A percentile compares a stretch with the other conserved stretches of the same genome.
Evolutionary conservation across 441 rosid genomes (phyloP).

Genomic region (Jatropha multifida): DNA sequence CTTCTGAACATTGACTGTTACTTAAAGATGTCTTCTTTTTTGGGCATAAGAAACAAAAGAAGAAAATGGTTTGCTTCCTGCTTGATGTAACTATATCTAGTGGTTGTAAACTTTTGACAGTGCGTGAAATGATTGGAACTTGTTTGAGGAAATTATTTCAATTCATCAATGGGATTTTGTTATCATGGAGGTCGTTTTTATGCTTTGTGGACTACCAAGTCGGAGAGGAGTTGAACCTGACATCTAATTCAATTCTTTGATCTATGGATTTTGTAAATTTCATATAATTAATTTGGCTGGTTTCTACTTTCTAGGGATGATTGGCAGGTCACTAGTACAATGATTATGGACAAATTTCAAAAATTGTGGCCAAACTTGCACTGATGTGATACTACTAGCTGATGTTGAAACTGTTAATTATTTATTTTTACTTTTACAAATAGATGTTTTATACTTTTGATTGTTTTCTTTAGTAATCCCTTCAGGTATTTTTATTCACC

Average conservation of each 20-base stretch:
- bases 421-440: too few species aligned
- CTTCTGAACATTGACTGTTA: background rate
- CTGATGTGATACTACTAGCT: background rate
- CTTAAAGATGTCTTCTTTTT: background rate
- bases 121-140: background rate
- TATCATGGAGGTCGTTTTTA: background rate
- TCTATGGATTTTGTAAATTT: background rate
- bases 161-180: background rate
- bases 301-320: background rate
- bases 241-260: background rate
- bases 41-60: background rate
- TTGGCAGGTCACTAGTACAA: background rate
- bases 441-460: too few species aligned
- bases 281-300: too few species aligned
- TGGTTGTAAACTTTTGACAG: background rate
- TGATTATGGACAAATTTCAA: background rate
- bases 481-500: background rate
- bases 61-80: background rate
- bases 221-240: background rate
- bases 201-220: background rate
- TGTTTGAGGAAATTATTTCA: conserved; percentile 1
- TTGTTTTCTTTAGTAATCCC: background rate
- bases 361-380: background rate
- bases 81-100: background rate
- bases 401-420: background rate